phyloP scores from a whole-genome alignment of 306 rosid species.

The Cercis canadensis region DNA sequence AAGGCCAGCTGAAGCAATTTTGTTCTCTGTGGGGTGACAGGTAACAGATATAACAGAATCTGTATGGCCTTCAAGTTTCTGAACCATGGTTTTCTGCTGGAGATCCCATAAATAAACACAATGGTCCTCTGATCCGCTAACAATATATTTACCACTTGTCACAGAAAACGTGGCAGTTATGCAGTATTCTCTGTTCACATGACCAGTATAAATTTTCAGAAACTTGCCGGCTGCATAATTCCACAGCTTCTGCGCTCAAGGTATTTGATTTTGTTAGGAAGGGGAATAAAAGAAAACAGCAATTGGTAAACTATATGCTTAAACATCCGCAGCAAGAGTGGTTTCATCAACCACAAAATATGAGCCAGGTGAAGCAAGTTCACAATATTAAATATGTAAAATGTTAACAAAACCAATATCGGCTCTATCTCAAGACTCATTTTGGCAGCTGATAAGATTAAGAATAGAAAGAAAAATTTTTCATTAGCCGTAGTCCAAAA shows the following conservation, averaged over 20 bases:
- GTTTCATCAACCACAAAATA: background rate
- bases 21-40: slow-evolving; percentile 87
- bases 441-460: background rate
- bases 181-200: slow-evolving; percentile 69
- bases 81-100: slow-evolving; percentile 76
- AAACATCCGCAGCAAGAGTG: slow-evolving; percentile 2
- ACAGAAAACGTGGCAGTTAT: slow-evolving; percentile 84
- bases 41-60: slow-evolving; percentile 84
- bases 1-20: slow-evolving; percentile 90
- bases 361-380: background rate
- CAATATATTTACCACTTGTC: slow-evolving; percentile 86
- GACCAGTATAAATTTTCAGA: slow-evolving; percentile 71
- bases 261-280: slow-evolving; percentile 12
- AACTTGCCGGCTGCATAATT: slow-evolving; percentile 74
- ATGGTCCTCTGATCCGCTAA: slow-evolving; percentile 89
- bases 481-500: background rate
- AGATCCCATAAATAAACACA: slow-evolving; percentile 95
- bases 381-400: too few species aligned
- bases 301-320: slow-evolving; percentile 1
- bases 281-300: slow-evolving; percentile 12
- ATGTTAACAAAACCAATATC: background rate
- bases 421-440: slow-evolving; percentile 4
- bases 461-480: background rate
- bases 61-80: slow-evolving; percentile 89
- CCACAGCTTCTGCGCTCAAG: slow-evolving; percentile 82